Evolutionary conservation across 2,329 filamentous ascomycete species (phyloP).

Genomic region (Cercospora zeina): DNA sequence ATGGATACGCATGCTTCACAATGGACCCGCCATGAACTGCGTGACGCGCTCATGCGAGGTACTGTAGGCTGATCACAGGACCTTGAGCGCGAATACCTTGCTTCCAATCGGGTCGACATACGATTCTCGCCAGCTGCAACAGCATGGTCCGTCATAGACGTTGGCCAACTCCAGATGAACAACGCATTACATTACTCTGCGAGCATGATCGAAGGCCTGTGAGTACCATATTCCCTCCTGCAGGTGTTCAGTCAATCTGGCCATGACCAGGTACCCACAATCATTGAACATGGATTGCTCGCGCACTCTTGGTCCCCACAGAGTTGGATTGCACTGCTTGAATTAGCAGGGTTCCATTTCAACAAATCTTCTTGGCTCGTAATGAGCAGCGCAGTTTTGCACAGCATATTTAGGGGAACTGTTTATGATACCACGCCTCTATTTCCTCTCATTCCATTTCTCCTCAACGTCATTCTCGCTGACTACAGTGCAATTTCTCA

Average conservation of each 20-base stretch:
- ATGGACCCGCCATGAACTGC: neutral
- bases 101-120: neutral
- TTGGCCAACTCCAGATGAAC: neutral
- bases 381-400: conserved; percentile 26
- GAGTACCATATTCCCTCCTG: neutral
- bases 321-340: conserved; percentile 24
- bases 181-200: neutral
- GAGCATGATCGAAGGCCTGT: neutral
- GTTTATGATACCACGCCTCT: conserved; percentile 9
- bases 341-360: conserved; percentile 20
- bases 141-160: neutral
- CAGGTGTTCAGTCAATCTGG: conserved; percentile 1
- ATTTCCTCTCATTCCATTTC: neutral
- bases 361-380: conserved; percentile 23
- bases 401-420: conserved; percentile 23
- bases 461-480: neutral
- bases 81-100: neutral
- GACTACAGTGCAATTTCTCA: too few species aligned
- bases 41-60: neutral
- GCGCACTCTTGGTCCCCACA: conserved; percentile 9
- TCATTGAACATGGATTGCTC: conserved; percentile 11
- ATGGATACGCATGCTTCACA: conserved; percentile 13
- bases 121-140: neutral
- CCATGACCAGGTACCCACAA: conserved; percentile 4
- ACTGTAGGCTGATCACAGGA: neutral